Conservation (phyloP, 2,329 filamentous ascomycete species). For the Lachnellula arida region DNA sequence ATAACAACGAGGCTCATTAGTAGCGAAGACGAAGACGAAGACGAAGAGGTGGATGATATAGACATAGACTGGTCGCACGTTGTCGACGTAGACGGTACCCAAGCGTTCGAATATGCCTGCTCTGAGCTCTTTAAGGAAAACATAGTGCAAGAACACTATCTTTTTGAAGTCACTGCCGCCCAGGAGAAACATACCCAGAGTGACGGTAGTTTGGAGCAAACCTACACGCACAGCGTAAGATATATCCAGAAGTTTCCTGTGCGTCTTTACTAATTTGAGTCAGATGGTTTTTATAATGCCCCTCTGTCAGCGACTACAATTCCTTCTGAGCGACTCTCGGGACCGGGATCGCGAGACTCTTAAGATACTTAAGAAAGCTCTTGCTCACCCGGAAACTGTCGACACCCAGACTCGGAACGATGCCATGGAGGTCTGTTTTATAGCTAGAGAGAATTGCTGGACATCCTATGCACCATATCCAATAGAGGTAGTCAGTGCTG, state of each 20-base stretch:
- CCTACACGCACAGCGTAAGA: background rate
- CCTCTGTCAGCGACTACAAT: background rate
- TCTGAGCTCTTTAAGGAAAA: background rate
- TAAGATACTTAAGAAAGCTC: background rate
- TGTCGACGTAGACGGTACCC: background rate
- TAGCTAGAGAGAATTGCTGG: too few relatives aligned
- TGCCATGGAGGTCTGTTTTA: background rate
- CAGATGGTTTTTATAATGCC: background rate
- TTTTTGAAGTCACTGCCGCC: background rate
- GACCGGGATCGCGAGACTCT: background rate
- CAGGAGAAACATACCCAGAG: background rate
- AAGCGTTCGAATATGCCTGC: background rate
- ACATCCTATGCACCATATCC: background rate
- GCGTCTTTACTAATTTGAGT: background rate
- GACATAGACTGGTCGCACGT: background rate
- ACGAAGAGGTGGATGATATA: background rate
- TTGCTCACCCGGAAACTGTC: background rate
- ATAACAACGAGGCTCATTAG: background rate
- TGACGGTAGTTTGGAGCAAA: background rate
- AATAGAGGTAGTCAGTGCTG: background rate
- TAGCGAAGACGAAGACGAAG: background rate
- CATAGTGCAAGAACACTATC: background rate
- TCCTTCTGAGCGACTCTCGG: background rate
- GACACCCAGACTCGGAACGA: background rate
- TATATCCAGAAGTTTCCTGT: background rate